Conservation (phyloP, 495 filamentous ascomycete species). For the Hypoxylon fuscum region DNA sequence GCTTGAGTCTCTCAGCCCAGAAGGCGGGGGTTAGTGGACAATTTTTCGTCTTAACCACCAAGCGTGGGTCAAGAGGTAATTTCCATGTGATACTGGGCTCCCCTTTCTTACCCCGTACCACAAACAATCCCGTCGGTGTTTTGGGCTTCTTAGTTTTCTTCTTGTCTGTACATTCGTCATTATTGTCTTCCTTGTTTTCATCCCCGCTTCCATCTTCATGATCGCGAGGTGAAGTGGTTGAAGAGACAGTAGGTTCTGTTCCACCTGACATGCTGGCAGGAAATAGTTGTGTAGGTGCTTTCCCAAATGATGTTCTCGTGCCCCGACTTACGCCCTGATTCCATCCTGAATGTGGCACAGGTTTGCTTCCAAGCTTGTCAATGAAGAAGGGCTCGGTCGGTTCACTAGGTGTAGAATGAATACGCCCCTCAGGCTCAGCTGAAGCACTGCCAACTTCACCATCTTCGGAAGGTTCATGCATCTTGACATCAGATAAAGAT, state of each 20-base stretch:
- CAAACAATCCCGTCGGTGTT: slow-evolving; percentile 8
- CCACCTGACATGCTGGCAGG: slow-evolving; percentile 5
- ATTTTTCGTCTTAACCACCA: background rate
- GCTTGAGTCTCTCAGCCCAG: slow-evolving; percentile 6
- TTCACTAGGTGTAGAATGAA: background rate
- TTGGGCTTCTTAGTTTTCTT: slow-evolving; percentile 8
- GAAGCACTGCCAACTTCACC: slow-evolving; percentile 19
- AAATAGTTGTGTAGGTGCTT: slow-evolving; percentile 22
- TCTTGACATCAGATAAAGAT: background rate
- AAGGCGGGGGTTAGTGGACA: background rate
- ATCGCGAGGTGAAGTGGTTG: background rate
- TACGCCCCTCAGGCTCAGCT: background rate
- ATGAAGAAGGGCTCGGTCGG: slow-evolving; percentile 15
- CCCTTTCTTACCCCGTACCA: slow-evolving; percentile 7
- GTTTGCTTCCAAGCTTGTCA: slow-evolving; percentile 12
- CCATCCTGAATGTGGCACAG: slow-evolving; percentile 43
- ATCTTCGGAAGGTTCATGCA: slow-evolving; percentile 27
- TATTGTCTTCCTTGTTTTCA: background rate
- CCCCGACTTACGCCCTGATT: slow-evolving; percentile 48
- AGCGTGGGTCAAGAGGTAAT: slow-evolving; percentile 13
- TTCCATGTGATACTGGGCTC: slow-evolving; percentile 39
- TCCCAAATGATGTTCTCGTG: slow-evolving; percentile 32
- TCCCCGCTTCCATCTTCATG: background rate
- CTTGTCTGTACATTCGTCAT: slow-evolving; percentile 2
- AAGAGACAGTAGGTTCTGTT: background rate